Base-by-base conservation (phyloP, 345 rosid species). In the Eucalyptus lansdowneana region DNA sequence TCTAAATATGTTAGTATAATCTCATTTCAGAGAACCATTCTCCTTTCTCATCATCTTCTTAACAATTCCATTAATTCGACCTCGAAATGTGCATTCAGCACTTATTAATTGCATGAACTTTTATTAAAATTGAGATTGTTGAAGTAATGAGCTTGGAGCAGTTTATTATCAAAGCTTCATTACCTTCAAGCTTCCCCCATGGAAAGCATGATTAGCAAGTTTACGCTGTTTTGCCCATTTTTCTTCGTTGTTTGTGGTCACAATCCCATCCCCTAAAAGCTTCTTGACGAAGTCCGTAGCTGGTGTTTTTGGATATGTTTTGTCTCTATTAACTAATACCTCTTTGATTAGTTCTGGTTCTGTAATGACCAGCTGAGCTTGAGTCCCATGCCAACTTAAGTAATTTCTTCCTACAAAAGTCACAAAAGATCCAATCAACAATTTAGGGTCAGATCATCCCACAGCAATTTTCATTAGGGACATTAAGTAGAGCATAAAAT, bases 181-280 rank as follows among this genome's bases (percentile, higher is more conserved):
- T 69, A 69, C 94, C 87, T 90, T 93, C 89, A 95, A 91, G 91
- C 89, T 87, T 50, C 91, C 94, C 9, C 92, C 92, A 88, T 92
- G 94, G 89, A 95, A 95, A 69, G 94, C 92, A 45, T 90, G 88
- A 87, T 91, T 92, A 40, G 95, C 93, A 29, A 94, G 89, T 88
- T 92, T 94, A 45, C 94, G 93, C 37, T 87, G 89, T 89, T 86
- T 94, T 4, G 24, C 56, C 94, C 96, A 95, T 91, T 93, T 94
- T 69, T 17, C 80, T 29, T 93, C 91, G 6, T 50, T 27, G 8
- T 92, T 49, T 11, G 91, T 49, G 56, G 56, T 17, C 34, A 90
- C 91, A 27, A 92, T 88, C 6, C 95, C 95, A 25, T 54, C 50
- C 50, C 86, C 86, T 42, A 80, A 34, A 37, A 88, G 45, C 87